Evolutionary conservation across 148 eudicot species (phyloP).

Genomic region (Cornus suecica): DNA sequence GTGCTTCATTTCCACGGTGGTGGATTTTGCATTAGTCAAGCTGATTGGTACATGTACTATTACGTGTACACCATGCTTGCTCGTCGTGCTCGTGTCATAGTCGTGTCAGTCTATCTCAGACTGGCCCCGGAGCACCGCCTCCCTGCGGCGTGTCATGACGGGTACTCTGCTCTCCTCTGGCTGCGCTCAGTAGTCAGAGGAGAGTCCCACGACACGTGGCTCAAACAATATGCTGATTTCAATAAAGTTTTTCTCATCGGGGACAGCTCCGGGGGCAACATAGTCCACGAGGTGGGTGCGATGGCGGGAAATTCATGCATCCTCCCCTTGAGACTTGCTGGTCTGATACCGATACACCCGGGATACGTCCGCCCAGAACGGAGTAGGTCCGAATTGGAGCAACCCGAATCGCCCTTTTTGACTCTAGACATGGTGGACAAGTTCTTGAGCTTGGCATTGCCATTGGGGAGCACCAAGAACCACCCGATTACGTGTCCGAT

Average conservation of each 20-base stretch:
- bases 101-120: constrained; percentile 52
- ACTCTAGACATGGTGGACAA: constrained; percentile 69
- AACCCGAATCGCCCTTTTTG: constrained; percentile 60
- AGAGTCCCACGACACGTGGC: constrained; percentile 28
- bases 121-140: constrained; percentile 64
- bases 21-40: constrained; percentile 58
- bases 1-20: constrained; percentile 66
- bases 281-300: constrained; percentile 58
- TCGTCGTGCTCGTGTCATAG: constrained; percentile 25
- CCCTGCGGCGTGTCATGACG: constrained; percentile 57
- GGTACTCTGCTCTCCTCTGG: constrained; percentile 51
- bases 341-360: constrained; percentile 58
- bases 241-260: constrained; percentile 53
- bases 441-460: constrained; percentile 53
- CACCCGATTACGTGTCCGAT: constrained; percentile 63
- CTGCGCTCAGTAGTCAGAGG: constrained; percentile 27
- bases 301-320: constrained; percentile 34
- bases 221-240: constrained; percentile 37
- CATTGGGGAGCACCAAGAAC: constrained; percentile 56
- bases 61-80: constrained; percentile 45
- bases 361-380: constrained; percentile 40
- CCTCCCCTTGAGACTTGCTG: constrained; percentile 36
- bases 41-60: constrained; percentile 66
- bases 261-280: constrained; percentile 69
- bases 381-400: constrained; percentile 62